Percentiles rank a stretch among this genome's conserved stretches.
Conservation (phyloP, 352 stramenopile genomes). For the Pythium phragmiticola region DNA sequence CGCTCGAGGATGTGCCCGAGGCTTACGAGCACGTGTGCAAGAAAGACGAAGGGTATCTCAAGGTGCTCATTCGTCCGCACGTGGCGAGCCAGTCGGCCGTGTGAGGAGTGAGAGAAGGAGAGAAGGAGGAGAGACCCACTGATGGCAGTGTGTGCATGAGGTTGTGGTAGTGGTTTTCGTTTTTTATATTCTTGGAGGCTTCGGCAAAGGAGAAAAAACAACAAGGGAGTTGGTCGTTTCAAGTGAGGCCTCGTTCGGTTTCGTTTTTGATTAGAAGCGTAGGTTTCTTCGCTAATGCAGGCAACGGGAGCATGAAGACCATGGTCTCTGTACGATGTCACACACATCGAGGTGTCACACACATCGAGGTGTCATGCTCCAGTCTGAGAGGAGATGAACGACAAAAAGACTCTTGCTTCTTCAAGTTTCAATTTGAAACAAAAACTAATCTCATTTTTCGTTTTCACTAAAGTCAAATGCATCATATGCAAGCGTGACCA, state of each 20-base stretch:
- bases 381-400: too few species aligned
- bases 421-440: too few species aligned
- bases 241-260: too few species aligned
- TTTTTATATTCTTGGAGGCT: neutral
- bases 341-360: too few species aligned
- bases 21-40: constrained; percentile 51
- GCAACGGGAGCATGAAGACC: too few species aligned
- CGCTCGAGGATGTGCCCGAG: constrained; percentile 53
- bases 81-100: neutral
- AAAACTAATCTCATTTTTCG: too few species aligned
- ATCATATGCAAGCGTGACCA: neutral
- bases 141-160: neutral
- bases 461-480: neutral
- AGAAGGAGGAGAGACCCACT: neutral
- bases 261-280: too few species aligned
- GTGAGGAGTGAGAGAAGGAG: neutral
- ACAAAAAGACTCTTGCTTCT: too few species aligned
- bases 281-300: too few species aligned
- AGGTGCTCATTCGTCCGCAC: constrained; percentile 41
- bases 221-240: neutral
- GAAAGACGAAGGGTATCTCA: constrained; percentile 59
- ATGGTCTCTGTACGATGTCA: too few species aligned
- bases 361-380: too few species aligned
- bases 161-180: too few species aligned
- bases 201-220: neutral